Conservation (phyloP, 2,329 filamentous ascomycete species). For the Ascosphaera apis region DNA sequence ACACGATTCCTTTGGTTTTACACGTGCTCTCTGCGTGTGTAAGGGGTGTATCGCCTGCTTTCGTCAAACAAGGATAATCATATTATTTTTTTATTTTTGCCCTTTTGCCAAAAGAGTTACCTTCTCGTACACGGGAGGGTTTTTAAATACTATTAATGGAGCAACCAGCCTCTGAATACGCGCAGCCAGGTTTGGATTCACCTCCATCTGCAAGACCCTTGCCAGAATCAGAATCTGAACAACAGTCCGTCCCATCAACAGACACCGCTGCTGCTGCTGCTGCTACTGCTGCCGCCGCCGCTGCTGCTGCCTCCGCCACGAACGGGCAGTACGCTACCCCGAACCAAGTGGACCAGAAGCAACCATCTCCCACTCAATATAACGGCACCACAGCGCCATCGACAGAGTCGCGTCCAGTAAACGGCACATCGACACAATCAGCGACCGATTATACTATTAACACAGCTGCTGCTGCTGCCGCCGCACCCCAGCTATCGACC, state of each 20-base stretch:
- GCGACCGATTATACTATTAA: conserved; percentile 75
- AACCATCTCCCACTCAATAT: conserved; percentile 37
- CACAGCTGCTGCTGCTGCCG: conserved; percentile 46
- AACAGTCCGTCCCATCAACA: conserved; percentile 65
- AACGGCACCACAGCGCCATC: too few relatives aligned
- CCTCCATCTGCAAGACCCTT: conserved; percentile 32
- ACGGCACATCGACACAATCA: conserved; percentile 56
- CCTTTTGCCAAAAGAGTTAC: too few relatives aligned
- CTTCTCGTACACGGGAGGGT: too few relatives aligned
- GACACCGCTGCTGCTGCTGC: conserved; percentile 48
- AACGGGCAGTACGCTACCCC: conserved; percentile 14
- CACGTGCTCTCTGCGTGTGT: too few relatives aligned
- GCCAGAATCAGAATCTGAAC: conserved; percentile 52
- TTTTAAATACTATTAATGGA: conserved; percentile 36
- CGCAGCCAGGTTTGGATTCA: conserved; percentile 64
- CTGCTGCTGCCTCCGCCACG: conserved; percentile 7
- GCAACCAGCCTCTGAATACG: conserved; percentile 47
- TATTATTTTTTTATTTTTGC: too few relatives aligned
- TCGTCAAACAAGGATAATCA: too few relatives aligned
- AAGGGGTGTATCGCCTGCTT: too few relatives aligned
- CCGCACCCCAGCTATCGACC: conserved; percentile 11
- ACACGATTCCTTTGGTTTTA: too few relatives aligned
- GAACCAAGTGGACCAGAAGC: conserved; percentile 16
- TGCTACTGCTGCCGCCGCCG: conserved; percentile 18
- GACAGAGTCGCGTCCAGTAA: conserved; percentile 52